These are phyloP conservation scores for Debaryomycetaceae sp. DNA, from an alignment of 1,139 yeast genomes.

Conservation along the genomic window DNA sequence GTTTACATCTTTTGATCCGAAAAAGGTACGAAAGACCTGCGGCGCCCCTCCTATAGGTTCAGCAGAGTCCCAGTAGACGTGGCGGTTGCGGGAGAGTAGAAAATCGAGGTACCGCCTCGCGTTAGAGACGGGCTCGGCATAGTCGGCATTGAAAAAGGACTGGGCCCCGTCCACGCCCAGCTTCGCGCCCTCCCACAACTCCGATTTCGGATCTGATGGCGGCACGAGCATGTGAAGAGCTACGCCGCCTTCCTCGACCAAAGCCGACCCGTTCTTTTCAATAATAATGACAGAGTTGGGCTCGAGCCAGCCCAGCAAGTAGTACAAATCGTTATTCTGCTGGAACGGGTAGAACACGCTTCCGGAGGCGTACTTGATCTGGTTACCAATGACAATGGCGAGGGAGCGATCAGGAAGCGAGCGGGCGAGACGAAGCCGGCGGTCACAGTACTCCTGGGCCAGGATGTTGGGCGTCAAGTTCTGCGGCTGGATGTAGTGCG, in stretches of 20 bases:
- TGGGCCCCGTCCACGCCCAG: constrained; percentile 78
- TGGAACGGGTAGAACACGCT: constrained; percentile 87
- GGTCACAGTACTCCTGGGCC: constrained; percentile 67
- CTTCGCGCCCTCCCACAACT: constrained; percentile 91
- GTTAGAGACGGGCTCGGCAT: constrained; percentile 41
- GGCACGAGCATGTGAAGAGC: constrained; percentile 76
- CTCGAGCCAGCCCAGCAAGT: constrained; percentile 88
- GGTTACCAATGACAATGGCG: constrained; percentile 66
- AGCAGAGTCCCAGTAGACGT: constrained; percentile 44
- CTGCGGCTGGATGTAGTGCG: constrained; percentile 62
- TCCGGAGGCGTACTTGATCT: constrained; percentile 71
- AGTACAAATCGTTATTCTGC: constrained; percentile 80
- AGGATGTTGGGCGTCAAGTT: constrained; percentile 83
- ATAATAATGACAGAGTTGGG: constrained; percentile 74
- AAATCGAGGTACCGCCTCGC: constrained; percentile 32
- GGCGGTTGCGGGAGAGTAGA: constrained; percentile 35
- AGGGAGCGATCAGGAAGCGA: constrained; percentile 54
- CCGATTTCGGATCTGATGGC: constrained; percentile 64
- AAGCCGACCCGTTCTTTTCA: constrained; percentile 42
- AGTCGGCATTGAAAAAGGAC: constrained; percentile 82
- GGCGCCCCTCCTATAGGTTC: constrained; percentile 5
- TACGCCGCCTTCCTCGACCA: constrained; percentile 38
- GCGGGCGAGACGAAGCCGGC: constrained; percentile 50
- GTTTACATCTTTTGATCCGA: constrained; percentile 1
- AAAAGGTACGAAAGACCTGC: constrained; percentile 5